Base-by-base conservation (phyloP, 23 red algal genomes). In the Cyanidioschyzon merolae region DNA sequence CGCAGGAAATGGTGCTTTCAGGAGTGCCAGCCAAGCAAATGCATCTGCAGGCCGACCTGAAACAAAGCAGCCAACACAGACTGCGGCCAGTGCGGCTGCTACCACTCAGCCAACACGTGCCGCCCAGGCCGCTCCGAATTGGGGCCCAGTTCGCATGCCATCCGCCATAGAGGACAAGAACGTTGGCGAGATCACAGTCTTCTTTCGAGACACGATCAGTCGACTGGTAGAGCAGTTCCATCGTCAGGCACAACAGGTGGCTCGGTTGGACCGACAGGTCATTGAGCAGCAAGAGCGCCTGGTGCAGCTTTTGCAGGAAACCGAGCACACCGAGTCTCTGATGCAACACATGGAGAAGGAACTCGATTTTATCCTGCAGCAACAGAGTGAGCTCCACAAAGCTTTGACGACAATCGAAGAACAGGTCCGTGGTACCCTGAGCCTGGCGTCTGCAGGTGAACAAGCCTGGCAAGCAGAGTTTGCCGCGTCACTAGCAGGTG, bases 301-400 rank as follows among this genome's bases (percentile, higher is more conserved):
- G 63, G 63, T 71, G 16, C 63, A 35, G 63, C n/a, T 71, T 25
- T 3, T 71, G 12, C n/a, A 71, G 63, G 63, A 71, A 7, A 35
- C 63, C 12, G n/a, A 71, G 63, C 63, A 35, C 63, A 35, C 32
- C 63, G 63, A 71, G 32, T 7, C 21, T 3, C 2, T 71, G 63
- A 25, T 32, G 63, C n/a, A 71, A 27, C 63, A 35, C 21, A 7
- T 71, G 29, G 63, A 71, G 63, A 71, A 71, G 63, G 63, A 71
- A 12, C 63, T 71, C 30, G 63, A 71, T 32, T 71, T 71, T 35
- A 35, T 71, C 7, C 32, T 71, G 12, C 21, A 35, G n/a, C 63
- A 71, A 35, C 63, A 71, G 63, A 32, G 32, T 35, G 16, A 71
- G 32, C 7, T 71, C 12, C 63, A 71, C 63, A 25, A 71, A 35